These are phyloP conservation scores for Haplosporangium sp. DNA, from an alignment of 371 early-diverging fungal genomes.

Conservation along the genomic window DNA sequence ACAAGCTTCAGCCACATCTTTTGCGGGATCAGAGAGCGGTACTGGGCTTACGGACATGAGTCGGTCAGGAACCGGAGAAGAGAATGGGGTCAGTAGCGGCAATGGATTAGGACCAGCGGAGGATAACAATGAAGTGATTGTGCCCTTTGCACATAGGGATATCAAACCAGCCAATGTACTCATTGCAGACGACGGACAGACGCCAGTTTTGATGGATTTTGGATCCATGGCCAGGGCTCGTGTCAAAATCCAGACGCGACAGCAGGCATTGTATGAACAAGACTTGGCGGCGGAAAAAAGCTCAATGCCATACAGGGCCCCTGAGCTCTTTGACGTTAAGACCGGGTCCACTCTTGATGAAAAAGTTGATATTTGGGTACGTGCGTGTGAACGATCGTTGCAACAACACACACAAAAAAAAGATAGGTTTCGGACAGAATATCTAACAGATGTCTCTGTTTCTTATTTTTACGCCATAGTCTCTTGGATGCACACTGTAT, in stretches of 20 bases:
- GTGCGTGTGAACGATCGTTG: not conserved
- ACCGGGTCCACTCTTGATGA: conserved; percentile 69
- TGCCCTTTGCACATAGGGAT: conserved; percentile 81
- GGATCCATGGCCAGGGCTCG: conserved; percentile 76
- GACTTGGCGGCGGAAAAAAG: conserved; percentile 81
- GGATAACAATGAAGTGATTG: conserved; percentile 48
- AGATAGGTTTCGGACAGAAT: too few species aligned
- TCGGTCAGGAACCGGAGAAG: conserved; percentile 1
- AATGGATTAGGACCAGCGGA: conserved; percentile 31
- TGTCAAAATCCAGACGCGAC: conserved; percentile 66
- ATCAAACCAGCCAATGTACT: conserved; percentile 82
- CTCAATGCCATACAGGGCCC: conserved; percentile 84
- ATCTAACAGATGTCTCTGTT: too few species aligned
- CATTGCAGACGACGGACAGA: conserved; percentile 72
- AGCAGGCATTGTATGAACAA: conserved; percentile 75
- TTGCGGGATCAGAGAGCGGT: conserved; percentile 31
- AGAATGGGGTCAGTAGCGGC: not conserved
- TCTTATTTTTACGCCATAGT: conserved; percentile 36
- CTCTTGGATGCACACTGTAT: conserved; percentile 80
- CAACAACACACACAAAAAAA: too few species aligned
- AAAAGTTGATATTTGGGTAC: conserved; percentile 82
- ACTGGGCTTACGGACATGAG: conserved; percentile 36
- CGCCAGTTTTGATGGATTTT: conserved; percentile 83
- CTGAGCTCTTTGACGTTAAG: conserved; percentile 86
- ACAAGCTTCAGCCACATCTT: conserved; percentile 30